Base-by-base conservation (phyloP, 1,139 yeast genomes). In the Petasospora fabianii region DNA sequence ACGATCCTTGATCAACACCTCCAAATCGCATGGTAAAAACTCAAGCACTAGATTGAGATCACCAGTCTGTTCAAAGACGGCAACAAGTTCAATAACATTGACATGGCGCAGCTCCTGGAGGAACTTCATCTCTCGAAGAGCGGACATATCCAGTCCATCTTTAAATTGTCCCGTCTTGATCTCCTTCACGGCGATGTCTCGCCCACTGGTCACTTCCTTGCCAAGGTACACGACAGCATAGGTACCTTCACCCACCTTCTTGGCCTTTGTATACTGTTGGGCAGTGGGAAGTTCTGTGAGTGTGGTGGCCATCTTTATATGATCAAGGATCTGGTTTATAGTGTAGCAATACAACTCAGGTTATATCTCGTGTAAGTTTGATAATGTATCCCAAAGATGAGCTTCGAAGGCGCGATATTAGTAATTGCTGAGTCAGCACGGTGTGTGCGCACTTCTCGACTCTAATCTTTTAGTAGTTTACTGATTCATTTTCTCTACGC, bases 61-160 rank as follows among this genome's bases (percentile, higher is more conserved):
- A 10, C 80, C 71, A 33, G 69, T 64, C 0, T 84, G 75, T 30
- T 87, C 80, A 59, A 82, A 92, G 9, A 90, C 96, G 59, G 92
- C 97, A 6, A 87, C 71, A 37, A 92, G 66, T 55, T 86, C 96
- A 49, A 92, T 88, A 13, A 92, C 86, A 59, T 92, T 92, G 14
- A 66, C 70, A 59, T 92, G 97, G 43, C 73, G 75, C 46, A 92
- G 63, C 54, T 90, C 98, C 58, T 87, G 96, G 22, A 94, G 66
- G 56, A 87, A 92, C 59, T 92, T 92, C 50, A 94, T 94, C 64
- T 94, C 99, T 48, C 98, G 65, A 21, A 94, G 77, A 28, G 98
- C 99, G 15, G 96, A 84, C 97, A 94, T 92, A 64, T 94, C 98
- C 35, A 94, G 65, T 0, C 98, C 99, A 64, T 92, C 97, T 60